Evolutionary conservation across 2,329 filamentous ascomycete genomes (phyloP), one percentile per base, ranked within the genome.

Genomic region (Epichloe elymi): DNA sequence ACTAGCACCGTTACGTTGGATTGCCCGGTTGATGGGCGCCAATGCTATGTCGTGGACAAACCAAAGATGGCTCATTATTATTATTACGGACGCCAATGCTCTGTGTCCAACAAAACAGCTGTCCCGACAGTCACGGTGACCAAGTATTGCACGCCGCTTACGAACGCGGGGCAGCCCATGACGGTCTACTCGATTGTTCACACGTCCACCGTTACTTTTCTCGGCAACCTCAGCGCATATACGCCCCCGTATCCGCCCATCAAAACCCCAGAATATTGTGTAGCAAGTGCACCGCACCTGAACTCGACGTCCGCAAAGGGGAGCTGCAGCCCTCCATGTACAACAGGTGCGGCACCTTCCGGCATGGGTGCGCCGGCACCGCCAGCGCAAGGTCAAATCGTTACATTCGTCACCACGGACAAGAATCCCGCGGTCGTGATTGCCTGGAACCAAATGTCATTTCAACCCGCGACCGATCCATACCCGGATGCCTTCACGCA

Each of bases 371-470:
- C 4, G 17, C 50, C 26, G 8, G 2, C 7, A 8, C 0, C 3
- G 8, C 26, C 26, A 30, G 1, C 2, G 26, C 0, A 1, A n/a
- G 41, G 46, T 15, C 42, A 37, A 8, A 30, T 2, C 5, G 56
- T 74, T 45, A 74, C 70, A 3, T 71, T 76, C 45, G 59, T 74
- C 48, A 77, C 74, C 2, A 77, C 75, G 3, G 75, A 77, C 58
- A 78, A 77, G 59, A 78, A 78, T 51, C 75, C 76, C 0, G 68
- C 71, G 8, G 72, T 78, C 15, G 67, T 76, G 3, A 65, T 67
- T 53, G 59, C 70, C 1, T 64, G 68, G 2, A 61, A 68, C 15
- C 53, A 59, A 4, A 61, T 66, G 5, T 72, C 73, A 0, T 67
- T 66, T 23, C 54, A 57, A 35, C 55, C 58, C 7, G 50, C 52